Evolutionary conservation across 305 asterid species (phyloP), one percentile per base, ranked within the genome.

Genomic region (Fraxinus paxiana): DNA sequence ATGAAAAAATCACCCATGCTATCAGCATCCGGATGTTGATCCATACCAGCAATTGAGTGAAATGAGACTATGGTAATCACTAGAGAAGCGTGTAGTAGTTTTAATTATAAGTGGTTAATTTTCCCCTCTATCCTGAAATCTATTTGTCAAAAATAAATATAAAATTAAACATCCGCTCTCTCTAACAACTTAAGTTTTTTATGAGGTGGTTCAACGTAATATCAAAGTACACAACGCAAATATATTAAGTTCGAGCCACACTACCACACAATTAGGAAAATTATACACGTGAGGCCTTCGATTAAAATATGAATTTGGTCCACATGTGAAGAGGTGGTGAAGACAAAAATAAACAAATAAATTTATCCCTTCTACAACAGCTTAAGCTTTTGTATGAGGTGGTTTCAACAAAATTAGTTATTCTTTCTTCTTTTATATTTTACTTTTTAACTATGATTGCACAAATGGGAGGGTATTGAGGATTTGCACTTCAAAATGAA

Each of bases 61-160:
- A 63, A 81, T 46, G 37, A 74, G 43, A 73, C 10, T 26, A 59
- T 26, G 71, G 41, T 75, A 33, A 28, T 12, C 54, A 72, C 26
- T 75, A 75, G 43, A 48, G 74, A 82, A 77, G 67, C 26, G 37
- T 30, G 73, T 70, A 75, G 70, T 22, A 20, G 63, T 35, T 80
- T 74, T 35, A 18, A 22, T 48, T n/a, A 28, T 41, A 35, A 28
- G 26, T n/a, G 15, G 81, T 31, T 28, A 54, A 71, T 18, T 17
- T 73, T 74, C 80, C 46, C 70, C 73, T 26, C 37, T 30, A 30
- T 48, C 22, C 46, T 75, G 35, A 76, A 76, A 51, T 30, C 79
- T 12, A 8, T 48, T 54, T 12, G 37, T 65, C 37, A 12, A 65
- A 65, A 46, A 65, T 65, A 9, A 28, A 26, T 24, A 26, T 22